Evolutionary conservation across 1,284 basidiomycete species (phyloP).

Genomic region (Xerocomus alliaceus): DNA sequence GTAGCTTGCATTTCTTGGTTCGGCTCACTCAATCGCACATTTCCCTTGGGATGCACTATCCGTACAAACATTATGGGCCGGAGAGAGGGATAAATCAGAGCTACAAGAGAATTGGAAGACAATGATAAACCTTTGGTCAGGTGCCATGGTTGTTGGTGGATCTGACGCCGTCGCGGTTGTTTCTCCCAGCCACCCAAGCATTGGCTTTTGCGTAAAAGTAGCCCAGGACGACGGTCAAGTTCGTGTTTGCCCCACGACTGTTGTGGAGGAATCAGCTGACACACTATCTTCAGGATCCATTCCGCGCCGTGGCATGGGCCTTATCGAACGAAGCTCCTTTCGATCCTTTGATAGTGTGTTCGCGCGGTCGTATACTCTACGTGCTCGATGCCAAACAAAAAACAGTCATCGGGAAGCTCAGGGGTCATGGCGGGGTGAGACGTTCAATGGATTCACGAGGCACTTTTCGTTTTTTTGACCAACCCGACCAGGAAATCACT

Average conservation of each 20-base stretch:
- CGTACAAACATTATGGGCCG: slow-evolving; percentile 54
- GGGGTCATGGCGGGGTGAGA: slow-evolving; percentile 75
- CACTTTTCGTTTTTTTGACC: slow-evolving; percentile 6
- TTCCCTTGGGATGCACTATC: slow-evolving; percentile 67
- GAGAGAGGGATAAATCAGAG: slow-evolving; percentile 43
- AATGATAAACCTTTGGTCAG: slow-evolving; percentile 54
- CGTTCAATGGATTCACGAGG: neutral
- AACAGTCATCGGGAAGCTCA: slow-evolving; percentile 53
- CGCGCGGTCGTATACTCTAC: slow-evolving; percentile 58
- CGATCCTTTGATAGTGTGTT: slow-evolving; percentile 63
- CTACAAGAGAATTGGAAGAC: slow-evolving; percentile 50
- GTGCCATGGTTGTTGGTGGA: slow-evolving; percentile 57
- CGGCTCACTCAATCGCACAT: slow-evolving; percentile 48
- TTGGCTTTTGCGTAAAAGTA: slow-evolving; percentile 46
- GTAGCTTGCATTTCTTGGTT: slow-evolving; percentile 34
- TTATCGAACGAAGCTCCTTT: slow-evolving; percentile 51
- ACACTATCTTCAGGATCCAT: slow-evolving; percentile 21
- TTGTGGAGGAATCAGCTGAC: slow-evolving; percentile 12
- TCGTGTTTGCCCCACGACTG: slow-evolving; percentile 10
- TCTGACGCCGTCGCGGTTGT: slow-evolving; percentile 39
- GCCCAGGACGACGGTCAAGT: slow-evolving; percentile 23
- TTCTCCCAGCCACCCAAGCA: slow-evolving; percentile 32
- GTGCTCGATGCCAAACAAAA: slow-evolving; percentile 54
- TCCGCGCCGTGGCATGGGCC: slow-evolving; percentile 60
- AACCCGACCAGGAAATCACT: slow-evolving; percentile 61